Conservation (phyloP, 306 rosid species). For the Phaseolus lunatus region DNA sequence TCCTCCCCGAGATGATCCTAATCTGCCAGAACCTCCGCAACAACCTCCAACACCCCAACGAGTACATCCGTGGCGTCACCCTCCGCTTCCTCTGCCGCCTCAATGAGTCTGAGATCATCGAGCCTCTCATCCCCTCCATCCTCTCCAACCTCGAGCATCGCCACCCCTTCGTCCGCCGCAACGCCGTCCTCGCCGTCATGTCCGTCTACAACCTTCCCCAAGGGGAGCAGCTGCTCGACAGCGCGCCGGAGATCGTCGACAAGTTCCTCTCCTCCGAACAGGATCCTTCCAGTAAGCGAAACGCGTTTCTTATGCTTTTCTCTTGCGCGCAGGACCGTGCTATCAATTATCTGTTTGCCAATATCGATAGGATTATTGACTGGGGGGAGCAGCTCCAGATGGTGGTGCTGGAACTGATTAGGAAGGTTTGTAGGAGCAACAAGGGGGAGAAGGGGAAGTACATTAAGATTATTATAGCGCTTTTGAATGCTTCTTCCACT, state of each 20-base stretch:
- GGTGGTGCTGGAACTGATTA: constrained; percentile 87
- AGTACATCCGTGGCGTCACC: constrained; percentile 93
- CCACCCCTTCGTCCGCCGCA: constrained; percentile 85
- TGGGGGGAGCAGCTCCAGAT: constrained; percentile 95
- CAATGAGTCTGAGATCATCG: constrained; percentile 85
- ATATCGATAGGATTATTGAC: constrained; percentile 75
- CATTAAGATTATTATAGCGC: constrained; percentile 77
- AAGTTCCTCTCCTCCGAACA: constrained; percentile 79
- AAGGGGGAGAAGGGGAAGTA: constrained; percentile 87
- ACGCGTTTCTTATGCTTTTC: constrained; percentile 95
- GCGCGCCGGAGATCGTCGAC: constrained; percentile 87
- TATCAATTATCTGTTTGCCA: constrained; percentile 62
- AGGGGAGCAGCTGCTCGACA: constrained; percentile 80
- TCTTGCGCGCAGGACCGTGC: constrained; percentile 92
- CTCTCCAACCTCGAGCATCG: constrained; percentile 88
- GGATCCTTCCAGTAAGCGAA: constrained; percentile 82
- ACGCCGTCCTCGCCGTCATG: constrained; percentile 91
- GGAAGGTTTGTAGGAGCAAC: constrained; percentile 84
- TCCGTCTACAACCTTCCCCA: constrained; percentile 81
- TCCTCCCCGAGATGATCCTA: constrained; percentile 95
- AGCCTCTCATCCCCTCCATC: constrained; percentile 88
- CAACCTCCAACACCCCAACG: constrained; percentile 91
- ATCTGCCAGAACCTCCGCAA: constrained; percentile 96
- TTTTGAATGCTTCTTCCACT: constrained; percentile 74
- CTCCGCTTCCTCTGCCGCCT: constrained; percentile 91